Percentiles rank a stretch among this genome's conserved stretches.
Conservation (phyloP, 2,329 filamentous ascomycete genomes). For the Claviceps fusiformis region DNA sequence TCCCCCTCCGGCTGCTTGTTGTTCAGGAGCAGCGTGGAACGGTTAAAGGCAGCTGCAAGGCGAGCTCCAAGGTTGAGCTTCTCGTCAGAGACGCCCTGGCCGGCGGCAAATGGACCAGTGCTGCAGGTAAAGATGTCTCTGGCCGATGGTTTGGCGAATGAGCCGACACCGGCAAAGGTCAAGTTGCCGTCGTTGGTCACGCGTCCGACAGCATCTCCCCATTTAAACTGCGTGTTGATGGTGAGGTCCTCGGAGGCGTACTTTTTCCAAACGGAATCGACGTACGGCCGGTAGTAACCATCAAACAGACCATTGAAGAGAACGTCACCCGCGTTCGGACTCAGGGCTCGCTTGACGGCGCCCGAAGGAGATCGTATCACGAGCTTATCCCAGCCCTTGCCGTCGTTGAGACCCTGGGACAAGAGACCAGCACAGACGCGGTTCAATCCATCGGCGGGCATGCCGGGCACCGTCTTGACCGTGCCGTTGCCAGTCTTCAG, state of each 20-base stretch:
- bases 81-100: conserved; percentile 26
- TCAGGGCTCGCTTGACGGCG: conserved; percentile 34
- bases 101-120: conserved; percentile 41
- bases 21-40: conserved; percentile 49
- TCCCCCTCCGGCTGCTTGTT: conserved; percentile 39
- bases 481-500: conserved; percentile 33
- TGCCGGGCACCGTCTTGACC: conserved; percentile 33
- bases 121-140: conserved; percentile 39
- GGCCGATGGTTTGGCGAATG: conserved; percentile 34
- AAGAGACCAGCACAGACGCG: conserved; percentile 30
- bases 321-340: conserved; percentile 36
- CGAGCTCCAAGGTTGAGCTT: conserved; percentile 55
- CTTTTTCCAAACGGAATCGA: conserved; percentile 37
- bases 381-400: conserved; percentile 38
- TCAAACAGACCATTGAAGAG: conserved; percentile 30
- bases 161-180: conserved; percentile 27
- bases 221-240: conserved; percentile 40
- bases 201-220: conserved; percentile 33
- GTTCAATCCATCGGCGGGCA: conserved; percentile 32
- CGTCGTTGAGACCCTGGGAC: conserved; percentile 31
- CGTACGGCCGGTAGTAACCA: conserved; percentile 36
- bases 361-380: conserved; percentile 28
- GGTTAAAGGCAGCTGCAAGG: conserved; percentile 63
- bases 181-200: conserved; percentile 24
- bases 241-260: conserved; percentile 31